Conservation (phyloP, 2,329 filamentous ascomycete genomes). For the Elsinoe fawcettii region DNA sequence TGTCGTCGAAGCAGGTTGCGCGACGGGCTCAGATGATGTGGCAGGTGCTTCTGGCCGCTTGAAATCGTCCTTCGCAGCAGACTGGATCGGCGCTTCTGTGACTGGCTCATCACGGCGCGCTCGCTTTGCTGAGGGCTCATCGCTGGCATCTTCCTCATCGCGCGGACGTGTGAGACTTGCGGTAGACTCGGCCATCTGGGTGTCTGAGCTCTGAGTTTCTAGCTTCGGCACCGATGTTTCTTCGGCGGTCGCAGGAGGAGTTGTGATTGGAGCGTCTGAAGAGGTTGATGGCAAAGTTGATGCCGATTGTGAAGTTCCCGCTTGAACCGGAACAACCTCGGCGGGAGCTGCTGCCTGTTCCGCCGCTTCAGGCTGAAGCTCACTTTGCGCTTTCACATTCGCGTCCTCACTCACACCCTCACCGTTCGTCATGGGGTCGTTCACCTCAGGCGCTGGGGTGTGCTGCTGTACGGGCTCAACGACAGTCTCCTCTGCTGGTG, state of each 20-base stretch:
- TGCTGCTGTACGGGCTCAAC: conserved; percentile 13
- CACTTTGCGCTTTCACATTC: not conserved
- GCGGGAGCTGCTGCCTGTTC: not conserved
- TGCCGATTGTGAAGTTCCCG: conserved; percentile 1
- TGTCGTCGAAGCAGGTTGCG: not conserved
- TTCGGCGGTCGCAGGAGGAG: conserved; percentile 16
- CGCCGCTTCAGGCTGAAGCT: not conserved
- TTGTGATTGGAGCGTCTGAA: conserved; percentile 11
- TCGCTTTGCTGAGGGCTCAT: conserved; percentile 67
- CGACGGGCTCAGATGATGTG: not conserved
- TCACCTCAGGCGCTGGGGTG: conserved; percentile 4
- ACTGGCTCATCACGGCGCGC: conserved; percentile 58
- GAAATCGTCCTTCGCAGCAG: conserved; percentile 21
- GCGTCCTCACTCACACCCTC: conserved; percentile 44
- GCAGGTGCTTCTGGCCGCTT: conserved; percentile 27
- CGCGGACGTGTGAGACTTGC: conserved; percentile 57
- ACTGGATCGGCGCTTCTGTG: not conserved
- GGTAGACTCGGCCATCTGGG: conserved; percentile 32
- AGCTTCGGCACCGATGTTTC: not conserved
- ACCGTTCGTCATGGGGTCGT: conserved; percentile 2
- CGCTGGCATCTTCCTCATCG: conserved; percentile 60
- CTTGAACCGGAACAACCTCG: not conserved
- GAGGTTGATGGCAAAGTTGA: conserved; percentile 16
- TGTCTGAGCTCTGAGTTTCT: conserved; percentile 11
- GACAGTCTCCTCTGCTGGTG: not conserved